Conservation (phyloP, 208 protist species). For the Spongospora subterranea region DNA sequence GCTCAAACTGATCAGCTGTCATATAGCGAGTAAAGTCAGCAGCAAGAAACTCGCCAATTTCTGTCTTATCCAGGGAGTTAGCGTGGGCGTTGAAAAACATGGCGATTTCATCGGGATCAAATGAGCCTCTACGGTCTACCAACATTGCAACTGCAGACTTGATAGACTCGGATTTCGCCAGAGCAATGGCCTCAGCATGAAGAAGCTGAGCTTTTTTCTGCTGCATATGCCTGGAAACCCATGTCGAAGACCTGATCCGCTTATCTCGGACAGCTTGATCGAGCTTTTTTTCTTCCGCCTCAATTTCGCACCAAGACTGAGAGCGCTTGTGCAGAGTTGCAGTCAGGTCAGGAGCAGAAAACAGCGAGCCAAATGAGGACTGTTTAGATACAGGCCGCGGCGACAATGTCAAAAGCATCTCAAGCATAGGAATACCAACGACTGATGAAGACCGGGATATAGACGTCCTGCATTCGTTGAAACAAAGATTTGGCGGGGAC, state of each 20-base stretch:
- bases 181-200: slow-evolving; percentile 27
- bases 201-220: slow-evolving; percentile 51
- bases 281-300: not conserved
- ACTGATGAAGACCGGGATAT: slow-evolving; percentile 18
- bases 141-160: slow-evolving; percentile 33
- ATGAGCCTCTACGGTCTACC: not conserved
- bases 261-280: not conserved
- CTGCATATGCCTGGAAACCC: slow-evolving; percentile 38
- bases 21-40: slow-evolving; percentile 26
- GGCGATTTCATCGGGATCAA: slow-evolving; percentile 40
- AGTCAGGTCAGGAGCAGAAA: not conserved
- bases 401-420: not conserved
- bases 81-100: slow-evolving; percentile 8
- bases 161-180: slow-evolving; percentile 13
- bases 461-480: not conserved
- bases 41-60: slow-evolving; percentile 39
- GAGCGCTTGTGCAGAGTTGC: not conserved
- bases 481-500: not conserved
- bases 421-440: not conserved
- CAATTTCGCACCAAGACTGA: slow-evolving; percentile 22
- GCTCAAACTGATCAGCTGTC: slow-evolving; percentile 17
- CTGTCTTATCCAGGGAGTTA: slow-evolving; percentile 34
- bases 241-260: slow-evolving; percentile 20
- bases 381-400: not conserved
- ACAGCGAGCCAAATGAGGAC: slow-evolving; percentile 39